Conservation (phyloP, 768 basidiomycete genomes). For the Cystobasidiopsis lactophilus region DNA sequence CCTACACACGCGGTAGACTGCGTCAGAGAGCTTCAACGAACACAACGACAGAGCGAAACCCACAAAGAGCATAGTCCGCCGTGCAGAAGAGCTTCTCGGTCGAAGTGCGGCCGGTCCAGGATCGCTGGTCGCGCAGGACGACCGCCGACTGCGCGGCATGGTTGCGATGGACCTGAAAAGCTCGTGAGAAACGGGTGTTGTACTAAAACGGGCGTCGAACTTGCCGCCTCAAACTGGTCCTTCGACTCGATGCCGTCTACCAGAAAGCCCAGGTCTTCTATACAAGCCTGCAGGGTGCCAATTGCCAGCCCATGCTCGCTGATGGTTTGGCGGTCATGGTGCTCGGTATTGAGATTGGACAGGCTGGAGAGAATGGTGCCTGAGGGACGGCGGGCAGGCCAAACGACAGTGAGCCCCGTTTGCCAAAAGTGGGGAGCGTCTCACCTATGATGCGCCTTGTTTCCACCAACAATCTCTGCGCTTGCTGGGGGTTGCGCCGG, state of each 20-base stretch:
- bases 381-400: neutral
- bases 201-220: slow-evolving; percentile 54
- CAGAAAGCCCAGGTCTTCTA: slow-evolving; percentile 68
- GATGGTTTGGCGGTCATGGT: slow-evolving; percentile 3
- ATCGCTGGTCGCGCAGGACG: slow-evolving; percentile 84
- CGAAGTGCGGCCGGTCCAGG: slow-evolving; percentile 75
- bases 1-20: too few relatives aligned
- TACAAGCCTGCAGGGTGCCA: slow-evolving; percentile 52
- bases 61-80: slow-evolving; percentile 63
- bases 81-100: slow-evolving; percentile 87
- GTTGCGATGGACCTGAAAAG: neutral
- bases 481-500: slow-evolving; percentile 70
- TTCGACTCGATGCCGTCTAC: slow-evolving; percentile 74
- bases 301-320: slow-evolving; percentile 7
- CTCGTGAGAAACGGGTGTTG: neutral
- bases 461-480: slow-evolving; percentile 44
- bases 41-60: too few relatives aligned
- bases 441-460: slow-evolving; percentile 63
- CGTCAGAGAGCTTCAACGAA: too few relatives aligned
- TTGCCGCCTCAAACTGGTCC: slow-evolving; percentile 76
- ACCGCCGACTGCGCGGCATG: slow-evolving; percentile 94
- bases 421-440: too few relatives aligned
- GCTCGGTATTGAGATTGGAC: slow-evolving; percentile 47
- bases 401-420: too few relatives aligned
- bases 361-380: slow-evolving; percentile 21